phyloP scores from a whole-genome alignment of 805 yeast genomes.

The Hanseniaspora pseudoguilliermondii region DNA sequence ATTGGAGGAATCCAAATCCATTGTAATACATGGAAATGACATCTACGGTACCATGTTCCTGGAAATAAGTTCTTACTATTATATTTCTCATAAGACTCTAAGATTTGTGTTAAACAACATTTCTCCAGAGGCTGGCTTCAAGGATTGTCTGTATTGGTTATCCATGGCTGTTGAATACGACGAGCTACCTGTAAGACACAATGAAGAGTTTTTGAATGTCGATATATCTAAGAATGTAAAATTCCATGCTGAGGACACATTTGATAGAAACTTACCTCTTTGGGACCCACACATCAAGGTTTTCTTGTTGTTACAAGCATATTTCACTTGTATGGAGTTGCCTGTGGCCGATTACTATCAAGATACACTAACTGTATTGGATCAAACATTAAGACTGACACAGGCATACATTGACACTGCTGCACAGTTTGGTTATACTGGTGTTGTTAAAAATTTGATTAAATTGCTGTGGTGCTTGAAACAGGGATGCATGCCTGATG shows the following conservation, averaged over 20 bases:
- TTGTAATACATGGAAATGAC: conserved; percentile 36
- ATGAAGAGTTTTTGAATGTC: conserved; percentile 75
- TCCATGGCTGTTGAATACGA: conserved; percentile 64
- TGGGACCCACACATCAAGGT: conserved; percentile 80
- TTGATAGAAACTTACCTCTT: conserved; percentile 42
- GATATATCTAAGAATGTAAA: conserved; percentile 69
- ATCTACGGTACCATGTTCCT: conserved; percentile 65
- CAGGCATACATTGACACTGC: conserved; percentile 89
- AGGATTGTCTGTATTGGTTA: conserved; percentile 35
- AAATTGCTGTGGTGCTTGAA: conserved; percentile 73
- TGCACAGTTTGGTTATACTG: conserved; percentile 64
- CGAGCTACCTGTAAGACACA: conserved; percentile 81
- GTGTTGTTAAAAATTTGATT: conserved; percentile 49
- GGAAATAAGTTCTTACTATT: conserved; percentile 79
- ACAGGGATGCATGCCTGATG: conserved; percentile 79
- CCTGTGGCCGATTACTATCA: conserved; percentile 94
- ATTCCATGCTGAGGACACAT: conserved; percentile 52
- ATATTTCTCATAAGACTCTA: conserved; percentile 80
- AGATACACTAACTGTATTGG: conserved; percentile 84
- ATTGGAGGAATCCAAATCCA: conserved; percentile 61
- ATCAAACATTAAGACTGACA: conserved; percentile 83
- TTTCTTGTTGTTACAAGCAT: conserved; percentile 70
- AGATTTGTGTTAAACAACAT: conserved; percentile 51
- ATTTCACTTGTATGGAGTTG: conserved; percentile 63
- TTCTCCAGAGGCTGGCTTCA: conserved; percentile 28